Conservation (phyloP, 768 basidiomycete genomes). For the Antrodiella citrinella region DNA sequence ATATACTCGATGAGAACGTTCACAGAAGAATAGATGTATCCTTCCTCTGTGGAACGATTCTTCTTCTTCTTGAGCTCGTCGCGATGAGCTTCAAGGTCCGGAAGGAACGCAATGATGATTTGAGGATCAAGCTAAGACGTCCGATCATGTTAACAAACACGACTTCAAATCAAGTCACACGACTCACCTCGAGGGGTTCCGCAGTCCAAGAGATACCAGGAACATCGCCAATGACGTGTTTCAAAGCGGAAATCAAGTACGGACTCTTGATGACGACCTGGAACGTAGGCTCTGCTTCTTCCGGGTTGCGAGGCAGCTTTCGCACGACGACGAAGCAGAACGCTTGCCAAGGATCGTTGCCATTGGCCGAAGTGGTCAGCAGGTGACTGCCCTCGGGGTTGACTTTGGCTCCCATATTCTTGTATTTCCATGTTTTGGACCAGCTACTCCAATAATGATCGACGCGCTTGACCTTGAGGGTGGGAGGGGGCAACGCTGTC, state of each 20-base stretch:
- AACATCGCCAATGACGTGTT: slow-evolving; percentile 48
- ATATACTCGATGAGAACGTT: slow-evolving; percentile 42
- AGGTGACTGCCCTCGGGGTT: slow-evolving; percentile 38
- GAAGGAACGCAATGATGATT: slow-evolving; percentile 44
- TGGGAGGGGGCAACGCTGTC: slow-evolving; percentile 32
- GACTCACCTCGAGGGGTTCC: slow-evolving; percentile 42
- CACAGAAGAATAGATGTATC: slow-evolving; percentile 36
- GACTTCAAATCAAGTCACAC: neutral
- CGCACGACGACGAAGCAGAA: slow-evolving; percentile 53
- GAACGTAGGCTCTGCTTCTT: slow-evolving; percentile 35
- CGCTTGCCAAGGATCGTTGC: slow-evolving; percentile 49
- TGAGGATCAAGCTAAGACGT: slow-evolving; percentile 41
- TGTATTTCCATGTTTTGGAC: slow-evolving; percentile 50
- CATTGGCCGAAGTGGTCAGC: slow-evolving; percentile 20
- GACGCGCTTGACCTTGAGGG: slow-evolving; percentile 51
- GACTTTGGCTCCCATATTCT: slow-evolving; percentile 49
- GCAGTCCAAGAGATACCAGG: slow-evolving; percentile 53
- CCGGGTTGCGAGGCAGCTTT: slow-evolving; percentile 30
- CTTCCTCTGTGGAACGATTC: slow-evolving; percentile 31
- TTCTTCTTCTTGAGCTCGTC: slow-evolving; percentile 29
- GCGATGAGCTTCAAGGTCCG: slow-evolving; percentile 37
- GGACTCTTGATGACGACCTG: slow-evolving; percentile 51
- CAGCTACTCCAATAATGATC: slow-evolving; percentile 53
- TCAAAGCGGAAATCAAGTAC: slow-evolving; percentile 49
- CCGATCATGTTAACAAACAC: neutral